A percentile compares a stretch with the other conserved stretches of the same genome.
Conservation (phyloP, 139 green algal species). For the Chlamydomonas sphaeroides region DNA sequence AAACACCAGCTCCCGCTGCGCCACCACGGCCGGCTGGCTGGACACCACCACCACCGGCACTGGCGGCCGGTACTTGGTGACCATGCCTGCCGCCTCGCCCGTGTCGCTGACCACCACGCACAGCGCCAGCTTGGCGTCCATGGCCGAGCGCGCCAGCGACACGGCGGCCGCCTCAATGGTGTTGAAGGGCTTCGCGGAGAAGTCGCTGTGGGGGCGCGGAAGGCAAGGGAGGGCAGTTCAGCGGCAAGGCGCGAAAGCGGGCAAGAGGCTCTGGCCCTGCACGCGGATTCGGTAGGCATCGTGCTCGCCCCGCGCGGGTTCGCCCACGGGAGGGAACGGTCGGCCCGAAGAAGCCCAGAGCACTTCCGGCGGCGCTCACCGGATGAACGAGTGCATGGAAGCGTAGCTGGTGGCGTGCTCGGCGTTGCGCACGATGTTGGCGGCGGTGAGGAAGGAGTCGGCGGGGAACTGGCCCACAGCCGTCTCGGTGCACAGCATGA, state of each 20-base stretch:
- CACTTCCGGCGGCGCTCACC: slow-evolving; percentile 34
- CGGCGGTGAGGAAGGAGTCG: slow-evolving; percentile 54
- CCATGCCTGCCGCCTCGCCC: slow-evolving; percentile 43
- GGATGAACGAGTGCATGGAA: slow-evolving; percentile 66
- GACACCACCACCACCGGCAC: slow-evolving; percentile 56
- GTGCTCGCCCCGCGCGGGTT: no score
- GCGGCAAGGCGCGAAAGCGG: neutral
- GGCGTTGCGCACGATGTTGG: slow-evolving; percentile 63
- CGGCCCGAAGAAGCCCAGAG: no score
- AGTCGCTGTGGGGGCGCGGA: slow-evolving; percentile 31
- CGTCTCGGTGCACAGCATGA: slow-evolving; percentile 73
- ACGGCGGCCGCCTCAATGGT: slow-evolving; percentile 58
- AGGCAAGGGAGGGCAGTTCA: neutral
- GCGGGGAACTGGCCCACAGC: slow-evolving; percentile 62
- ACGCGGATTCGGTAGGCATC: no score
- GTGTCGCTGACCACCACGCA: slow-evolving; percentile 54
- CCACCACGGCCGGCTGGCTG: slow-evolving; percentile 26
- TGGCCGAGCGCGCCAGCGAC: slow-evolving; percentile 44
- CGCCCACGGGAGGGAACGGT: no score
- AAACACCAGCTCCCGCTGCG: slow-evolving; percentile 43
- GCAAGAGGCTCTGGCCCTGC: no score
- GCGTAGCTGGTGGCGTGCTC: slow-evolving; percentile 69
- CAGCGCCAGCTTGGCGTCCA: slow-evolving; percentile 51
- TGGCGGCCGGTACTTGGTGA: slow-evolving; percentile 66
- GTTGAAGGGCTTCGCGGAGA: slow-evolving; percentile 66